These are phyloP conservation scores for Actinomortierella wolfii DNA, from an alignment of 371 early-diverging fungal genomes.

Conservation along the genomic window DNA sequence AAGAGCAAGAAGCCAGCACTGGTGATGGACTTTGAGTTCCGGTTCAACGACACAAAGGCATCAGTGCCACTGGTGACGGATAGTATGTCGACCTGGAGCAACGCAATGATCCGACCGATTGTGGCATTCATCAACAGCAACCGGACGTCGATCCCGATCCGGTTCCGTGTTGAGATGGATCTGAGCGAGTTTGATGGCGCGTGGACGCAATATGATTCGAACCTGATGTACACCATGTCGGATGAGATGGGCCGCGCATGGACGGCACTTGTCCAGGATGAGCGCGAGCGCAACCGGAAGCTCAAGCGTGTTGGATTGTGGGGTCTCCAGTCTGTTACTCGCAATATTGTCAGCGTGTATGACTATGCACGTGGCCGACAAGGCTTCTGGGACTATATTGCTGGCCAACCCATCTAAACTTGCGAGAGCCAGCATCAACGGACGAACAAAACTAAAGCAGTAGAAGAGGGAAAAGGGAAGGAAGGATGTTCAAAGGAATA, in stretches of 20 bases:
- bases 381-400: conserved; percentile 77
- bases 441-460: too few relatives aligned
- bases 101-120: conserved; percentile 90
- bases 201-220: conserved; percentile 89
- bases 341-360: conserved; percentile 70
- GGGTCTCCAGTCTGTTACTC: conserved; percentile 79
- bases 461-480: too few relatives aligned
- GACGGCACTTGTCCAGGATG: conserved; percentile 76
- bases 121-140: conserved; percentile 94
- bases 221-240: conserved; percentile 74
- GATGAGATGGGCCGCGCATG: conserved; percentile 86
- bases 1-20: conserved; percentile 34
- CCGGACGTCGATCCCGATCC: conserved; percentile 83
- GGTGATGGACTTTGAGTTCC: conserved; percentile 73
- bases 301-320: conserved; percentile 90
- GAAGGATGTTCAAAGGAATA: too few relatives aligned
- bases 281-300: conserved; percentile 81
- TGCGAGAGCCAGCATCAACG: too few relatives aligned
- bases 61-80: conserved; percentile 80
- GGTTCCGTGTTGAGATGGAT: conserved; percentile 77
- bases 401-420: conserved; percentile 30
- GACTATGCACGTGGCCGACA: conserved; percentile 86
- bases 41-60: conserved; percentile 90
- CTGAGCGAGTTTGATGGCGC: conserved; percentile 91
- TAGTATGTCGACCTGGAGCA: conserved; percentile 77